These are phyloP conservation scores for Wickerhamiella sergipiensis DNA, from an alignment of 805 yeast species.

Conservation along the genomic window DNA sequence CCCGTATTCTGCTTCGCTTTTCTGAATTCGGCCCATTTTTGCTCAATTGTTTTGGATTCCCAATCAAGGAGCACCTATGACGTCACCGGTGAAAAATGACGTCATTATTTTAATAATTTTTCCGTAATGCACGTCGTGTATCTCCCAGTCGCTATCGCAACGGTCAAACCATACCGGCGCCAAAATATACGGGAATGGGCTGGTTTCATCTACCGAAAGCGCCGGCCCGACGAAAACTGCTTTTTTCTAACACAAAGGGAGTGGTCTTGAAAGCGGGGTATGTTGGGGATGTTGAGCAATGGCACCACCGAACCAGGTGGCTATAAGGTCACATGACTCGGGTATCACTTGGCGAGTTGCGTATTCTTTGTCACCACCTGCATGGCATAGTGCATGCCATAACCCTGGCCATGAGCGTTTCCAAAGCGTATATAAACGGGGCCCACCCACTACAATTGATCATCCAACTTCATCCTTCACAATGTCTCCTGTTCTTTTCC, in stretches of 20 bases:
- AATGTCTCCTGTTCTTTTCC: neutral
- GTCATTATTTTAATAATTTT: neutral
- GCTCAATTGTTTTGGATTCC: neutral
- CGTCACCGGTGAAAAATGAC: neutral
- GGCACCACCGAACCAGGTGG: neutral
- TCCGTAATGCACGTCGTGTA: neutral
- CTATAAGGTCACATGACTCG: neutral
- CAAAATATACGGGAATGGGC: neutral
- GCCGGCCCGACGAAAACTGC: neutral
- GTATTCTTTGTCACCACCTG: neutral
- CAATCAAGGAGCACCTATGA: neutral
- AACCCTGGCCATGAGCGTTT: neutral
- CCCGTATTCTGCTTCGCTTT: neutral
- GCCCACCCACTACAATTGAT: neutral
- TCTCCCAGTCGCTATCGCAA: neutral
- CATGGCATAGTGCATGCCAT: neutral
- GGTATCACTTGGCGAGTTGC: neutral
- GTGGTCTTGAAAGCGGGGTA: neutral
- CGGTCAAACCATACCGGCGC: neutral
- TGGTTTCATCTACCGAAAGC: too few relatives aligned
- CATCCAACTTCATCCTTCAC: neutral
- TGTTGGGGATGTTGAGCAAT: neutral
- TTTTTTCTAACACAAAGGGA: neutral
- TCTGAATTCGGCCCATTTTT: neutral
- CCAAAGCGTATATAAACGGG: neutral